These are phyloP conservation scores for Apiotrichum veenhuisii DNA, from an alignment of 1,284 basidiomycete species.

Conservation along the genomic window DNA sequence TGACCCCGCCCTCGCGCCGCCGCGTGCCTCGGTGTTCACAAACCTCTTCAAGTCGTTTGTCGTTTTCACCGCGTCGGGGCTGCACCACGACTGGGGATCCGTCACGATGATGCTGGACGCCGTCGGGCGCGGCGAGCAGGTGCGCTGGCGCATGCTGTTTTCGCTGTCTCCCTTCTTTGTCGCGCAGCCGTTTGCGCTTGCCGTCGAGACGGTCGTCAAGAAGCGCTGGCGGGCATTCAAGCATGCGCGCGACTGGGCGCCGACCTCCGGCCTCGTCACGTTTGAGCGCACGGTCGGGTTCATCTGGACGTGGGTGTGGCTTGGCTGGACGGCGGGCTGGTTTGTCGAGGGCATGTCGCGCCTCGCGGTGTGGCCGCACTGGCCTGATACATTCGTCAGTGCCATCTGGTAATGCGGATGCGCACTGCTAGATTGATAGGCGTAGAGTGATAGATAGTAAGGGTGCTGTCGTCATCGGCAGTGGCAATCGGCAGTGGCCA, in stretches of 20 bases:
- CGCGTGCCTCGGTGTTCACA: slow-evolving; percentile 11
- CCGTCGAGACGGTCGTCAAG: slow-evolving; percentile 35
- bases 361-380: slow-evolving; percentile 25
- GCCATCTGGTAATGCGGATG: slow-evolving; percentile 1
- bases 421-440: not conserved
- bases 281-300: slow-evolving; percentile 35
- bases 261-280: too few species aligned
- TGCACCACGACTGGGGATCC: slow-evolving; percentile 37
- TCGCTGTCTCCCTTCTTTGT: slow-evolving; percentile 39
- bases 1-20: slow-evolving; percentile 23
- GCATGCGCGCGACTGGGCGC: not conserved
- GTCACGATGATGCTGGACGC: slow-evolving; percentile 25
- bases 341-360: slow-evolving; percentile 35
- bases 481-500: too few species aligned
- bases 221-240: slow-evolving; percentile 22
- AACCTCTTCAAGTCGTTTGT: slow-evolving; percentile 41
- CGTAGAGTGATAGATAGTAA: too few species aligned
- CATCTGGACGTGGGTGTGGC: slow-evolving; percentile 40
- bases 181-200: slow-evolving; percentile 37
- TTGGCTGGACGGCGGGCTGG: slow-evolving; percentile 39
- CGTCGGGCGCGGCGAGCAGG: slow-evolving; percentile 9
- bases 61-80: slow-evolving; percentile 38
- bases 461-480: too few species aligned
- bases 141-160: slow-evolving; percentile 15
- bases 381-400: slow-evolving; percentile 1